Percentiles rank a stretch among this genome's conserved stretches.
These are phyloP conservation scores for Mycena polygramma DNA, from an alignment of 768 basidiomycete genomes.

Conservation along the genomic window DNA sequence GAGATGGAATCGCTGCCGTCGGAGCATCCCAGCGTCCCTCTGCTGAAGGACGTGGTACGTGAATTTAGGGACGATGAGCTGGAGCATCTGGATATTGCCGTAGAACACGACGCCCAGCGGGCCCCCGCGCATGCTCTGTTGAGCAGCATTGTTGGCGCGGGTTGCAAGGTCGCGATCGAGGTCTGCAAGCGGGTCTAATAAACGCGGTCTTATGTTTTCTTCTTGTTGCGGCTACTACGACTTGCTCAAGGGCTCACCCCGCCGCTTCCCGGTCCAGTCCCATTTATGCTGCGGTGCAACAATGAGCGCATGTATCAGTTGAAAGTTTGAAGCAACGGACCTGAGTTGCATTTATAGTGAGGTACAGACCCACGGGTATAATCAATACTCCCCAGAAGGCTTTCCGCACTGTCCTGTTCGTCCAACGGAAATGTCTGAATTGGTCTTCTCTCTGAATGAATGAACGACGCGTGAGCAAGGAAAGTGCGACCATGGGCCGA, in stretches of 20 bases:
- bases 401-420: conserved; percentile 72
- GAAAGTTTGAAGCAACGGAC: conserved; percentile 39
- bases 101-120: conserved; percentile 87
- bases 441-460: conserved; percentile 83
- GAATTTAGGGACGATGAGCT: conserved; percentile 97
- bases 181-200: conserved; percentile 84
- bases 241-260: conserved; percentile 46
- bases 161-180: conserved; percentile 92
- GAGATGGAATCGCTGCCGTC: conserved; percentile 73
- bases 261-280: conserved; percentile 47
- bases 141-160: conserved; percentile 85
- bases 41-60: conserved; percentile 77
- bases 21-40: conserved; percentile 82
- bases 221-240: conserved; percentile 17
- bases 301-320: conserved; percentile 5
- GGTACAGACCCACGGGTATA: conserved; percentile 69
- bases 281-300: conserved; percentile 32
- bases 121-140: conserved; percentile 93
- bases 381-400: conserved; percentile 74
- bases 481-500: conserved; percentile 15
- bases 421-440: conserved; percentile 89
- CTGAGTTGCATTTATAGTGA: conserved; percentile 55
- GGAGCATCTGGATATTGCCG: conserved; percentile 93
- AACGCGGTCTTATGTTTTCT: conserved; percentile 21
- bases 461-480: conserved; percentile 20